These are phyloP conservation scores for Blastobotrys malaysiensis DNA, from an alignment of 1,139 yeast genomes.

Conservation along the genomic window DNA sequence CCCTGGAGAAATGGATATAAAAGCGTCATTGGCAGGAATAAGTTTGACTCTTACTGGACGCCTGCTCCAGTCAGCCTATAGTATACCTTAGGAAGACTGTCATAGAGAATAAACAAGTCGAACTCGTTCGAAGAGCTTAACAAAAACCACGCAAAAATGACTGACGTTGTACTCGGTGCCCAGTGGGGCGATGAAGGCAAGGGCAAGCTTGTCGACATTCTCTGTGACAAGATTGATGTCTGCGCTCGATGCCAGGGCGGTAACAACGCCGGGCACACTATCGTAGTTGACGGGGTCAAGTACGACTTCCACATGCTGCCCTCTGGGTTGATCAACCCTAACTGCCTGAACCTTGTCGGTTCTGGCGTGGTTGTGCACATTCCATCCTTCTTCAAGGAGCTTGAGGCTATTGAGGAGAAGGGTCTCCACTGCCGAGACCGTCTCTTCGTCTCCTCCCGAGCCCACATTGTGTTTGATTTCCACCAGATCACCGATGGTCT, in stretches of 20 bases:
- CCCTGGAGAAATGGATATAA: constrained; percentile 4
- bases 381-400: constrained; percentile 87
- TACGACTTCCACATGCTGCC: constrained; percentile 99
- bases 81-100: constrained; percentile 5
- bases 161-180: constrained; percentile 92
- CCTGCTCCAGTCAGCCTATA: constrained; percentile 16
- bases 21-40: constrained; percentile 1
- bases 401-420: constrained; percentile 72
- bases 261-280: constrained; percentile 98
- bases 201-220: constrained; percentile 90
- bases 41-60: constrained; percentile 18
- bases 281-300: constrained; percentile 80
- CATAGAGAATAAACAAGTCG: not conserved
- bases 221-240: constrained; percentile 90
- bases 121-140: not conserved
- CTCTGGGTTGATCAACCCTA: constrained; percentile 90
- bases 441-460: constrained; percentile 84
- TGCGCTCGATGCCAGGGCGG: constrained; percentile 99
- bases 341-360: constrained; percentile 84
- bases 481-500: constrained; percentile 95
- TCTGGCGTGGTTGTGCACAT: constrained; percentile 96
- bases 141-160: constrained; percentile 41
- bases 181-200: constrained; percentile 99
- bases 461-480: constrained; percentile 94
- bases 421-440: constrained; percentile 69